Conservation (phyloP, 805 yeast species). For the Zygoascus biomembranicola region DNA sequence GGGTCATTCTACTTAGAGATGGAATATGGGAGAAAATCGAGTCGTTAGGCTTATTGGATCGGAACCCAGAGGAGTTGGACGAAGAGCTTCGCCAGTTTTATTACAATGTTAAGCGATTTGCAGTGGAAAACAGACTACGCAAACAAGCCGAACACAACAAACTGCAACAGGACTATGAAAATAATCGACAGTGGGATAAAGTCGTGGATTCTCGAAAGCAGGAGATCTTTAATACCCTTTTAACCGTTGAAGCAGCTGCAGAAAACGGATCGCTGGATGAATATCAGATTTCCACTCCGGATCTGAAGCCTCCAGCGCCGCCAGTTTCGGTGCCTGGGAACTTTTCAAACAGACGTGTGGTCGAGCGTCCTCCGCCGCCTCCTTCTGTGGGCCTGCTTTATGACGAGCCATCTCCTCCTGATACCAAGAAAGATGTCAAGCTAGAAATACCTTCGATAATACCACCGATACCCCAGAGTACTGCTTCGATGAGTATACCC, state of each 20-base stretch:
- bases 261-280: not conserved
- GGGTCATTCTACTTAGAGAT: constrained; percentile 11
- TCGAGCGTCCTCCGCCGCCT: not conserved
- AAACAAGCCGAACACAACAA: not conserved
- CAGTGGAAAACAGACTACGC: constrained; percentile 6
- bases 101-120: constrained; percentile 5
- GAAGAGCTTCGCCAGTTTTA: constrained; percentile 8
- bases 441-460: not conserved
- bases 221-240: not conserved
- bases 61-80: constrained; percentile 3
- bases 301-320: not conserved
- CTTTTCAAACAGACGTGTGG: not conserved
- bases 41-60: constrained; percentile 7
- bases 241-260: not conserved
- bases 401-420: not conserved
- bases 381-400: not conserved
- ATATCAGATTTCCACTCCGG: not conserved
- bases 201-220: not conserved
- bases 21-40: constrained; percentile 10
- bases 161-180: not conserved
- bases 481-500: not conserved
- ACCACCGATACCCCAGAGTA: not conserved
- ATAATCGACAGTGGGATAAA: not conserved
- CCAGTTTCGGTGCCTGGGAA: not conserved
- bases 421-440: not conserved